Evolutionary conservation across 371 early-diverging fungal genomes (phyloP), one percentile per base, ranked within the genome.

Genomic region (Lichtheimia ramosa): DNA sequence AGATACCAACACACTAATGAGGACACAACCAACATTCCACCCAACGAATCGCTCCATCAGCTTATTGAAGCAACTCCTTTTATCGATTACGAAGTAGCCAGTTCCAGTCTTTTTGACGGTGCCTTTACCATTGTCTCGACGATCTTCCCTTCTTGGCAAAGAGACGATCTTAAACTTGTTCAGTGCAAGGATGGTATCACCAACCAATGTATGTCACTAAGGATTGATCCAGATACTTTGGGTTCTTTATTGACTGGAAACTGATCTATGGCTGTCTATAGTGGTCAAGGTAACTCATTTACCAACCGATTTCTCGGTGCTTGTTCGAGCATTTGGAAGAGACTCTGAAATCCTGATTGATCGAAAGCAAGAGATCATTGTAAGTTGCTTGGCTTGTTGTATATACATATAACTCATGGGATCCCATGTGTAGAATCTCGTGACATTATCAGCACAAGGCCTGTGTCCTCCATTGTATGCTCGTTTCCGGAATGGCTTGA

Each of bases 151-250:
- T 70, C 81, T 28, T 95, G 94, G 96, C 68, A 83, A 39, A 66
- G 61, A 18, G 53, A 77, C 40, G 84, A 92, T 46, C 74, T 92
- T 24, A 69, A 70, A 5, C 78, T 90, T 56, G 66, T 79, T 18
- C 92, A 93, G 69, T 92, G 89, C 82, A 94, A 91, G 69, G 92
- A 93, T 59, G 96, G 96, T 34, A 96, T 96, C 65, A 96, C 96
- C 56, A 96, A 96, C 68, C 91, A 91, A 70, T 68, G 89, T 90
- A 85, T 79, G 84, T 73, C 27, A 43, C 21, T 43, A 15, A 24
- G 34, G n/a, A 2, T 40, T 39, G 24, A 41, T 23, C 43, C 5
- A 52, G n/a, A 10, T 13, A 43, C 28, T 1, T 21, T 50, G 27
- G n/a, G 10, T n/a, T 24, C 3, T 13, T 3, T 24, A 15, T 34